Evolutionary conservation across 2,329 filamentous ascomycete species (phyloP).

Genomic region (Aspergillus ochraceus): DNA sequence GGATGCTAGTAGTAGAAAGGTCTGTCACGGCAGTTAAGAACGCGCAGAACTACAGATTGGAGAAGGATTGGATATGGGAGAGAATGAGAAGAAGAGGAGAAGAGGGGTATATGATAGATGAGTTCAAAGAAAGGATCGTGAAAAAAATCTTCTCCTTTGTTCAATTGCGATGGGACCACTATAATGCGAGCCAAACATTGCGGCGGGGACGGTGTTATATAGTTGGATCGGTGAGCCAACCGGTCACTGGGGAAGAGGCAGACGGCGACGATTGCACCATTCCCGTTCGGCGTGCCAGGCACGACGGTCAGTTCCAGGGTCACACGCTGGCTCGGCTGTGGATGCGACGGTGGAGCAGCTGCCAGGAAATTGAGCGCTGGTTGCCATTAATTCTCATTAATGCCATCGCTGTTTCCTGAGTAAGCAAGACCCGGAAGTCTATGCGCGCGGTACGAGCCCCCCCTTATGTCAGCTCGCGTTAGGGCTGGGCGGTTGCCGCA

Average conservation of each 20-base stretch:
- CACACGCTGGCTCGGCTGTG: neutral
- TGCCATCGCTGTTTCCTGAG: neutral
- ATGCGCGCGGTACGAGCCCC: neutral
- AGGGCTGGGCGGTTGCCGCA: neutral
- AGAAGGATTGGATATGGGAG: neutral
- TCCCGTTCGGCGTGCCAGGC: neutral
- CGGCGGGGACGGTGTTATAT: neutral
- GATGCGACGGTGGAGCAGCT: neutral
- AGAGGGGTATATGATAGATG: neutral
- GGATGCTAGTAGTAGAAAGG: neutral
- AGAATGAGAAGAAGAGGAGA: neutral
- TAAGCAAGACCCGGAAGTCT: neutral
- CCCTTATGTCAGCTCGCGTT: neutral
- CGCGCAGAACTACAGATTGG: neutral
- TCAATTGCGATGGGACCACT: neutral
- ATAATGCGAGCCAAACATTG: slow-evolving; percentile 2
- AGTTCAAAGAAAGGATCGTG: neutral
- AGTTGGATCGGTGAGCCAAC: neutral
- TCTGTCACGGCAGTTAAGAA: neutral
- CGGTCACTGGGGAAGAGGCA: neutral
- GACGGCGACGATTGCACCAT: slow-evolving; percentile 1
- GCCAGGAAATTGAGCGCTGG: neutral
- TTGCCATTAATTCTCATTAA: neutral
- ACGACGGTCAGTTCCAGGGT: neutral
- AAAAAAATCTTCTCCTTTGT: neutral